Base-by-base conservation (phyloP, 306 rosid species). In the Dalbergia cultrata region DNA sequence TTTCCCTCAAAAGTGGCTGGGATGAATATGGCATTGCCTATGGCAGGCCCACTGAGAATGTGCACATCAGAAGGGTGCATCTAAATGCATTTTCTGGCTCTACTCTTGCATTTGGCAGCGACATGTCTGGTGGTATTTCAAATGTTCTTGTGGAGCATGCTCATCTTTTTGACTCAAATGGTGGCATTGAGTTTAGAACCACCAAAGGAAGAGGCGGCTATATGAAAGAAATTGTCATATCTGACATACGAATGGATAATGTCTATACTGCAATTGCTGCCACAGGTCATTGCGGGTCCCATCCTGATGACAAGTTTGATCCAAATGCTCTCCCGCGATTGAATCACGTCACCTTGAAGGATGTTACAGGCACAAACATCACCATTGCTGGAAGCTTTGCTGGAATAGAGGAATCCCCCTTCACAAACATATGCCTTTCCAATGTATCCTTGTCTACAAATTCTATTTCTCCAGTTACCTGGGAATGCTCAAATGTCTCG, bases 1-100 rank as follows among this genome's bases (percentile, higher is more conserved):
- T 96, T 65, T 87, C 92, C 31, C 90, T 96, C 31, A 93, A 93
- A 91, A 96, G 99, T 85, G 99, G 99, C 54, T 96, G 99, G 99
- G 98, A 96, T 73, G 94, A 96, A 81, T 96, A 96, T 54, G 98
- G 98, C 43, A 90, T 93, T 50, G 80, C 90, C 49, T 96, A 89
- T 78, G 99, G 97, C 52, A 89, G 97, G 84, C 97, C 99, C 21
- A 86, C 94, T 12, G 85, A 74, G 84, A 86, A 93, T 72, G 89
- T 96, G 5, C 99, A 96, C 88, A 90, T 96, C 82, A 85, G 99
- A 76, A 82, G 87, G 67, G 93, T 92, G 78, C 60, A 86, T 81
- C 90, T 96, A 21, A 70, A 74, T 50, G 91, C 99, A 54, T 82
- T 79, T 86, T 83, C 97, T 10, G 98, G 99, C 59, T 86, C 98